A percentile compares a stretch with the other conserved stretches of the same genome.
phyloP scores from a whole-genome alignment of 768 basidiomycete genomes.

The Obba rivulosa region DNA sequence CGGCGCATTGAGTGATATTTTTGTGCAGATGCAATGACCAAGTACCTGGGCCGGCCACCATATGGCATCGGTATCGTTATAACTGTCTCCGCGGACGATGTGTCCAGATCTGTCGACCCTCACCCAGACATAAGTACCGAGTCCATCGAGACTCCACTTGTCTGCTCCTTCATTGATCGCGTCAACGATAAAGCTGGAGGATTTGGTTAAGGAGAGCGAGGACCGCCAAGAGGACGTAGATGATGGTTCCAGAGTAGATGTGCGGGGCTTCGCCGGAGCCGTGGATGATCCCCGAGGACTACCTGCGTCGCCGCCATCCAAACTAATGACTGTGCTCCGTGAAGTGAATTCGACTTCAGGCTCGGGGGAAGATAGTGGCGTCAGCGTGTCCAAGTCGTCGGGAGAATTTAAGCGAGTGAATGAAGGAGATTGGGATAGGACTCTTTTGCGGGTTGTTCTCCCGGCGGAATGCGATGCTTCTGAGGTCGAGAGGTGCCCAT shows the following conservation, averaged over 20 bases:
- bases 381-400: constrained; percentile 8
- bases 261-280: no score
- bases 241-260: background rate
- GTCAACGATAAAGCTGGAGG: background rate
- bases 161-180: constrained; percentile 1
- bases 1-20: constrained; percentile 4
- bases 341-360: background rate
- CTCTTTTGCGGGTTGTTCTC: constrained; percentile 2
- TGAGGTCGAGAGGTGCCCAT: constrained; percentile 5
- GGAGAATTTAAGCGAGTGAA: background rate
- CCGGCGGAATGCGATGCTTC: background rate
- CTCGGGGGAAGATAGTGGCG: constrained; percentile 8
- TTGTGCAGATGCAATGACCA: constrained; percentile 20
- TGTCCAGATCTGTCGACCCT: constrained; percentile 14
- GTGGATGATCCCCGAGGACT: no score
- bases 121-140: constrained; percentile 21
- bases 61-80: constrained; percentile 25
- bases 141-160: constrained; percentile 1
- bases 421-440: constrained; percentile 6
- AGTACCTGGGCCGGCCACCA: constrained; percentile 76
- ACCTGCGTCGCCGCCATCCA: background rate
- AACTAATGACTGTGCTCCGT: background rate
- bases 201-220: no score
- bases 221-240: background rate
- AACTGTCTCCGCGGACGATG: constrained; percentile 6